Conservation (phyloP, 2,329 filamentous ascomycete species). For the Monilinia laxa region DNA sequence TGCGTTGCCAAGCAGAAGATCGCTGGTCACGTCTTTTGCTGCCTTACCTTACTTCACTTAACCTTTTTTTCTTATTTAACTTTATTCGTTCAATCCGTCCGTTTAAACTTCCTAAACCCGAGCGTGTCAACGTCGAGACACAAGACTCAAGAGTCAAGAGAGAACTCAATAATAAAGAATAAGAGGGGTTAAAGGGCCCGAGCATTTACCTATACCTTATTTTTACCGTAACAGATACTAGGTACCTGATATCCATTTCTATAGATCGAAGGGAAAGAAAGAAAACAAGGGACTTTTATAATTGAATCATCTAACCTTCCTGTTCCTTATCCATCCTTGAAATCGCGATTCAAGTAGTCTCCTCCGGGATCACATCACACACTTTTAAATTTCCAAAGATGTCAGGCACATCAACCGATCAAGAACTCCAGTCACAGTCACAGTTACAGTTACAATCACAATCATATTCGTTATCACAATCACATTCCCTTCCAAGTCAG, state of each 20-base stretch:
- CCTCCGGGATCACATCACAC: slow-evolving; percentile 2
- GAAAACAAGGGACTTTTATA: neutral
- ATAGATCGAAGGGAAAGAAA: neutral
- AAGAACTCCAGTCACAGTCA: slow-evolving; percentile 18
- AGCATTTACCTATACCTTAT: slow-evolving; percentile 10
- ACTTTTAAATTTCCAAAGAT: slow-evolving; percentile 22
- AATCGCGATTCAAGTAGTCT: slow-evolving; percentile 7
- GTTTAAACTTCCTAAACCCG: slow-evolving; percentile 1
- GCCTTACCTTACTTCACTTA: neutral
- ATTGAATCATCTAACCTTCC: slow-evolving; percentile 8
- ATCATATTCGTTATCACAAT: neutral
- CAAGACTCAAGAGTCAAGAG: neutral
- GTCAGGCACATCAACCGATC: slow-evolving; percentile 29
- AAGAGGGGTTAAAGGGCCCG: slow-evolving; percentile 19
- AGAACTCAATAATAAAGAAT: slow-evolving; percentile 11
- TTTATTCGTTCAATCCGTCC: neutral
- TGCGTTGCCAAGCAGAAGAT: slow-evolving; percentile 14
- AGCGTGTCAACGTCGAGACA: slow-evolving; percentile 13
- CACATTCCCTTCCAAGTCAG: neutral
- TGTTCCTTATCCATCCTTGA: neutral
- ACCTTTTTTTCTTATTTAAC: neutral
- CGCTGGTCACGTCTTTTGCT: neutral
- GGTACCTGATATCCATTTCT: slow-evolving; percentile 1
- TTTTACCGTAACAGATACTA: neutral
- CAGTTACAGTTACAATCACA: neutral